Evolutionary conservation across 352 stramenopile genomes (phyloP), one percentile per base, ranked within the genome.

Genomic region (Globisporangium irregulare): DNA sequence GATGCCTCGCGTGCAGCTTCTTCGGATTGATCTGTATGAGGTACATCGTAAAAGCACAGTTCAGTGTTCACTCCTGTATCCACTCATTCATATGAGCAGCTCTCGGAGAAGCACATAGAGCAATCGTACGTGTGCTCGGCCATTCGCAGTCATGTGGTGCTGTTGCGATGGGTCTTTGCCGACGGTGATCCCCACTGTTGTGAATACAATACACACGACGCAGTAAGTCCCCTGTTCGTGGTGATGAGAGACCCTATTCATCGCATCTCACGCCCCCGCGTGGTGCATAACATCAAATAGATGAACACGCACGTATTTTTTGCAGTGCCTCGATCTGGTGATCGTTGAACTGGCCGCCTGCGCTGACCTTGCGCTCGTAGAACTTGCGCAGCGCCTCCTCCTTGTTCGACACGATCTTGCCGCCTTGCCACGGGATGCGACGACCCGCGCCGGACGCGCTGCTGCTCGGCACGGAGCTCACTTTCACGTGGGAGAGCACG

Each of bases 301-400:
- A 24, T 24, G 43, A 24, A 51, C 5, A 81, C 77, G 62, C 64
- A 92, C 82, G 62, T n/a, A 70, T 76, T 8, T 68, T 65, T 61
- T 89, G 70, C 59, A 89, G 73, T 34, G 75, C 75, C 46, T 81
- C 53, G 34, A 85, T 74, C 71, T 92, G 82, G 62, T 76, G 65
- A 27, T 79, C 62, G 66, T 80, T 79, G 54, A 86, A 72, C 43
- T 80, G 66, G 64, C 79, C 76, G 51, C 79, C 77, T 7, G 73
- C 67, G 24, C 65, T 74, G 29, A 89, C 64, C 70, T 95, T 95
- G 67, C 88, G 82, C 74, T 90, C 77, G 64, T 90, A 83, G 62
- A 95, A 95, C 70, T 95, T 95, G 66, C 79, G 84, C 78, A 95
- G 74, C 36, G 88, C 88, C 70, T 94, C 86, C 62, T 86, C 82